Evolutionary conservation across 768 basidiomycete species (phyloP), one percentile per base, ranked within the genome.

Genomic region (Trametes elegans): DNA sequence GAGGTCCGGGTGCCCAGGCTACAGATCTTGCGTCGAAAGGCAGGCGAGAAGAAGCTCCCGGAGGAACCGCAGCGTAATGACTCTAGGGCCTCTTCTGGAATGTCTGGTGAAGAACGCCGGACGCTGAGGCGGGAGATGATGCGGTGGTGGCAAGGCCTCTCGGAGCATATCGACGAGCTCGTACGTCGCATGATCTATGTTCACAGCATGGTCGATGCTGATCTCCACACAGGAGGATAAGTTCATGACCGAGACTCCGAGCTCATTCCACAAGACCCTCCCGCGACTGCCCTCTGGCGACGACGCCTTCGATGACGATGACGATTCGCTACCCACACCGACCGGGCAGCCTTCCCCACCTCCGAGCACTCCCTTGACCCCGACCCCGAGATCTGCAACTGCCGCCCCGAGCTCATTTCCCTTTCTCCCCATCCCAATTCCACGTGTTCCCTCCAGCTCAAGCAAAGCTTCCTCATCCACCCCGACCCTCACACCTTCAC

Each of bases 91-190:
- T 32, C 35, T 8, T 32, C 46, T 11, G 13, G n/a, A 35, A 26
- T 60, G 3, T 24, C 32, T 10, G 63, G 63, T 1, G 72, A 73
- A 19, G 79, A 79, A 56, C 83, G 77, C 66, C 74, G 74, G 34
- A 60, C 68, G 3, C 66, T 88, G n/a, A 67, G 83, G 53, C 68
- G 73, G 50, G 83, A 89, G 65, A 87, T 89, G 55, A 77, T 73
- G 64, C 62, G 58, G 28, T 88, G 85, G 83, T 89, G 86, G 86
- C 79, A 83, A 60, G 76, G 78, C 16, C 68, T 88, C 7, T 73
- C 80, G 0, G 80, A 82, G 49, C 77, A 83, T 64, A 71, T 90
- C 57, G 82, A 85, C 59, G 73, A 75, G 57, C 69, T 88, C 57
- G 85, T 85, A 53, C 24, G 81, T 72, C 41, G 3, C 2, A n/a